Percentiles rank a stretch among this genome's conserved stretches.
Evolutionary conservation across 2,329 filamentous ascomycete genomes (phyloP).

Genomic region (Talaromyces piceae): DNA sequence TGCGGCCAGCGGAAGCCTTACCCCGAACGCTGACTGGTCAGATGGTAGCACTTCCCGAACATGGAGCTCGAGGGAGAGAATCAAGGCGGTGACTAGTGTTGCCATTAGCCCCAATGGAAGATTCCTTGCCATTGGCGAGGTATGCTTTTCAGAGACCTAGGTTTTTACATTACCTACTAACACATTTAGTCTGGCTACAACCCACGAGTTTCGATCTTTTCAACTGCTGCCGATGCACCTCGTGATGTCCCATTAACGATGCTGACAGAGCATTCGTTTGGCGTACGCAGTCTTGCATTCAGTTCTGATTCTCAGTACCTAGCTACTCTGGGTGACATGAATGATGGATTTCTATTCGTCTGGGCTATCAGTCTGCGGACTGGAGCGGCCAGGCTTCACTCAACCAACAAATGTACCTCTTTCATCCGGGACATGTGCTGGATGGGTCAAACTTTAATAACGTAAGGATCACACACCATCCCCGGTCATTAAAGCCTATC

Average conservation of each 20-base stretch:
- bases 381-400: constrained; percentile 70
- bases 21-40: constrained; percentile 43
- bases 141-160: constrained; percentile 24
- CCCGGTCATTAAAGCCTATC: constrained; percentile 10
- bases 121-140: constrained; percentile 84
- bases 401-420: constrained; percentile 87
- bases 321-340: constrained; percentile 78
- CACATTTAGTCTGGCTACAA: constrained; percentile 68
- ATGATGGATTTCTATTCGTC: constrained; percentile 89
- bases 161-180: background rate
- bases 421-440: constrained; percentile 80
- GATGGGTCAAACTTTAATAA: constrained; percentile 77
- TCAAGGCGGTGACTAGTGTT: constrained; percentile 89
- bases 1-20: constrained; percentile 37
- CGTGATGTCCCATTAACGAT: constrained; percentile 77
- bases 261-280: constrained; percentile 82
- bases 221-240: constrained; percentile 64
- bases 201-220: constrained; percentile 85
- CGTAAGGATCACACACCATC: constrained; percentile 41
- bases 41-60: constrained; percentile 61
- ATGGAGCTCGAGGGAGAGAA: constrained; percentile 82
- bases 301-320: constrained; percentile 79
- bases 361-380: constrained; percentile 81
- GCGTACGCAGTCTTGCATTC: constrained; percentile 82
- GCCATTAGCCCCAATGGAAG: constrained; percentile 80